Evolutionary conservation across 148 eudicot genomes (phyloP), one percentile per base, ranked within the genome.

Genomic region (Rhododendron mucronatum): DNA sequence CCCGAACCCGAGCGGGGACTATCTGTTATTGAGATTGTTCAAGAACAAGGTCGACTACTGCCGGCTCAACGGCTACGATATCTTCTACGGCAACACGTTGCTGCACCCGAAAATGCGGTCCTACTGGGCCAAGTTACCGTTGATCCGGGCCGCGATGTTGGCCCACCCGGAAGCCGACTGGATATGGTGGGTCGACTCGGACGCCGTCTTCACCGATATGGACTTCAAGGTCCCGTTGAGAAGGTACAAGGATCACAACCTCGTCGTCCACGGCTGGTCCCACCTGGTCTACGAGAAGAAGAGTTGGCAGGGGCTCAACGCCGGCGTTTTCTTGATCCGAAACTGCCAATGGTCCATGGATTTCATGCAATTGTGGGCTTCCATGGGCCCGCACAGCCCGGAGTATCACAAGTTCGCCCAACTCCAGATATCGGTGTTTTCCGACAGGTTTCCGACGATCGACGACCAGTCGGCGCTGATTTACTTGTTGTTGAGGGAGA

Each of bases 341-440:
- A 96, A 96, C 75, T 94, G 96, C 30, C 98, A 96, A 50, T 96
- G 98, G 98, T 91, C 99, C 7, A 90, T 96, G 91, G 96, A 95
- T 44, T 87, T 96, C 20, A 71, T 96, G 88, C 93, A 91, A 4
- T 87, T 80, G 6, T 96, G 99, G 99, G 91, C 89, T 45, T 50
- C 69, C 8, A 93, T 96, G 93, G 98, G 99, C 80, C 99, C 97
- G 39, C 87, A 90, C 21, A 86, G 89, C 57, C 93, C 93, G 1
- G 91, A 90, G 1, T 94, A 90, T 39, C 86, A 87, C 0, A 90
- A 92, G 37, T 94, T 96, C 98, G 99, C 98, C 0, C 83, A 87
- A 39, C 85, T 92, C 3, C 78, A 87, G 15, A 86, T 82, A 8
- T 81, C 91, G 0, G 85, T 87, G 0, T 91, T 95, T 21, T 96